Evolutionary conservation across 2,329 filamentous ascomycete species (phyloP).

Genomic region (Diaporthe vaccinii): DNA sequence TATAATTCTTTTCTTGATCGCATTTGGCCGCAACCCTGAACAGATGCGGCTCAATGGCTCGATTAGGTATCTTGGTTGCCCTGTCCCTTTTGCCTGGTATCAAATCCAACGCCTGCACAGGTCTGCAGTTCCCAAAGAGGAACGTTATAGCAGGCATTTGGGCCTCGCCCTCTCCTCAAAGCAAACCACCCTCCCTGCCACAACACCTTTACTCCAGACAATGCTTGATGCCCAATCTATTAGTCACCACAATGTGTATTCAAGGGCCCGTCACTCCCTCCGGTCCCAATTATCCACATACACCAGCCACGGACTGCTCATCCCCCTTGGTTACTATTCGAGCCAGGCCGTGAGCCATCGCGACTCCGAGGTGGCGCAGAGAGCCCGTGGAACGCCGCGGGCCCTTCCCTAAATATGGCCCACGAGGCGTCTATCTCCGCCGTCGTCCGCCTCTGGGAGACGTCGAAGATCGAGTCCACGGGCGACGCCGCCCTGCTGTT

Average conservation of each 20-base stretch:
- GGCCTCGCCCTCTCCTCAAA: neutral
- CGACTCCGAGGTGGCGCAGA: constrained; percentile 32
- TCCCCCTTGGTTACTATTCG: constrained; percentile 10
- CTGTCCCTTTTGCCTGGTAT: neutral
- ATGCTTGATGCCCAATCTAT: neutral
- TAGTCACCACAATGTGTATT: neutral
- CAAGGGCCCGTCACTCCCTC: neutral
- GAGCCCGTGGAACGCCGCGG: constrained; percentile 24
- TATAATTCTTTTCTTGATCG: neutral
- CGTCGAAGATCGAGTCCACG: constrained; percentile 31
- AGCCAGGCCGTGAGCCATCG: constrained; percentile 28
- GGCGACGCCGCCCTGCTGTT: constrained; percentile 4
- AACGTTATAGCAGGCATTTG: neutral
- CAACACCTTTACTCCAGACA: constrained; percentile 11
- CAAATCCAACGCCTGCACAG: neutral
- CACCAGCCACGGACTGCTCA: neutral
- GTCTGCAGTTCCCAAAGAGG: neutral
- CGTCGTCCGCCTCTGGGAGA: neutral
- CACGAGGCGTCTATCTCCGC: constrained; percentile 25
- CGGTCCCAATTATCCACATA: neutral
- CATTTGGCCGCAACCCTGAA: neutral
- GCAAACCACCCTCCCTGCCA: neutral
- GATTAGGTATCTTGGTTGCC: neutral
- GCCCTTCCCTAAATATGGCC: constrained; percentile 4
- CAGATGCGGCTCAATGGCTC: neutral